Conservation (phyloP, 192 early-diverging fungal species). For the Coemansia sp. region DNA sequence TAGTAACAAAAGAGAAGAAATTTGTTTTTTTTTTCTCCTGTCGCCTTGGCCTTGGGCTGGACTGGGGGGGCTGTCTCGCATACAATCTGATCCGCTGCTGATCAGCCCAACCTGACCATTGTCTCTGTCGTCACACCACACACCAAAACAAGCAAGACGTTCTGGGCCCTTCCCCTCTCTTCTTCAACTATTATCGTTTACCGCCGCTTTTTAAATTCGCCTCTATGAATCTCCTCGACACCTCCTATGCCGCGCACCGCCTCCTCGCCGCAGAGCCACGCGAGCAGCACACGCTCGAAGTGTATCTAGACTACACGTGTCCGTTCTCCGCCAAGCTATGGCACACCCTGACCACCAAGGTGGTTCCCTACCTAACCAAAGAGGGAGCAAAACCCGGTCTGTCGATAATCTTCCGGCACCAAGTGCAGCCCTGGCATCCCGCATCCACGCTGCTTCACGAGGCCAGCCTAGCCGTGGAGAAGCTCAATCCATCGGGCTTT, state of each 20-base stretch:
- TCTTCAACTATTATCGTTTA: not conserved
- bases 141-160: not conserved
- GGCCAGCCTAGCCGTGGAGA: constrained; percentile 69
- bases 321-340: constrained; percentile 68
- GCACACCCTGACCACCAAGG: constrained; percentile 51
- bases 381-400: constrained; percentile 42
- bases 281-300: constrained; percentile 37
- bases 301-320: constrained; percentile 55
- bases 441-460: constrained; percentile 71
- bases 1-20: not conserved
- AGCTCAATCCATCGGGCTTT: constrained; percentile 57
- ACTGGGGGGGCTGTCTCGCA: not conserved
- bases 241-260: constrained; percentile 33
- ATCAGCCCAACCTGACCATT: not conserved
- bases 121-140: no score
- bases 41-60: not conserved
- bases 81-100: not conserved
- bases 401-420: constrained; percentile 73
- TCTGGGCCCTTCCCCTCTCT: not conserved
- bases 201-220: not conserved
- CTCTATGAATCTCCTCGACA: constrained; percentile 18
- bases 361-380: constrained; percentile 56
- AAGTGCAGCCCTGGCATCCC: constrained; percentile 86
- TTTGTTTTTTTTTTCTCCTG: not conserved
- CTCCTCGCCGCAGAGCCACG: not conserved